Base-by-base conservation (phyloP, 768 basidiomycete genomes). In the Termitomyces sp. region DNA sequence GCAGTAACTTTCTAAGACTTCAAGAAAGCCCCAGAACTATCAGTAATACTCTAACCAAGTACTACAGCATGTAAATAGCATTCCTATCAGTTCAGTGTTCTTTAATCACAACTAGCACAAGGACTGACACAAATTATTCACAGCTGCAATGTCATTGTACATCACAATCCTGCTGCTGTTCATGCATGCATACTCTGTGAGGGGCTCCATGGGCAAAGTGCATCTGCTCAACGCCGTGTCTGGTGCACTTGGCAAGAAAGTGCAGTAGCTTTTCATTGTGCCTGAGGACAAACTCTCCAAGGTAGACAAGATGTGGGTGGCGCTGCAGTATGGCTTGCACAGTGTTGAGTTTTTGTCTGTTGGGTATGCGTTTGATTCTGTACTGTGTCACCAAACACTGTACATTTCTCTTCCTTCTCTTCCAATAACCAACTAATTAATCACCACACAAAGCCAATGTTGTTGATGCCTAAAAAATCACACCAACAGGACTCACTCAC, bases 381-480 rank as follows among this genome's bases (percentile, higher is more conserved):
- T 83, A 83, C 60, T 77, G 73, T 55, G 74, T 82, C 16, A 80
- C 80, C 4, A 81, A 83, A 59, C 81, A 83, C 48, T 73, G 79
- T 80, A 58, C 58, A 77, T n/a, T n/a, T n/a, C n/a, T n/a, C n/a
- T n/a, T 66, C 4, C 7, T 3, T 7, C 30, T n/a, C n/a, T n/a
- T n/a, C n/a, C n/a, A n/a, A n/a, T n/a, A 30, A 30, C 44, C 26
- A 9, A 20, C 51, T 35, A 35, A 2, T 2, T 2, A 3, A 35
- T 13, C 13, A 35, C 3, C 6, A 18, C 4, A 12, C 33, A n/a
- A 49, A 81, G 80, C 76, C 12, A 82, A 81, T 62, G 68, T 72
- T 51, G 65, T 82, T 32, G 79, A 81, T 58, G 63, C 73, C 4
- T 81, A 81, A 58, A 59, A 64, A 9, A 77, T 82, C 45, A 58